Evolutionary conservation across 148 eudicot species (phyloP).

Genomic region (Camellia sinensis): DNA sequence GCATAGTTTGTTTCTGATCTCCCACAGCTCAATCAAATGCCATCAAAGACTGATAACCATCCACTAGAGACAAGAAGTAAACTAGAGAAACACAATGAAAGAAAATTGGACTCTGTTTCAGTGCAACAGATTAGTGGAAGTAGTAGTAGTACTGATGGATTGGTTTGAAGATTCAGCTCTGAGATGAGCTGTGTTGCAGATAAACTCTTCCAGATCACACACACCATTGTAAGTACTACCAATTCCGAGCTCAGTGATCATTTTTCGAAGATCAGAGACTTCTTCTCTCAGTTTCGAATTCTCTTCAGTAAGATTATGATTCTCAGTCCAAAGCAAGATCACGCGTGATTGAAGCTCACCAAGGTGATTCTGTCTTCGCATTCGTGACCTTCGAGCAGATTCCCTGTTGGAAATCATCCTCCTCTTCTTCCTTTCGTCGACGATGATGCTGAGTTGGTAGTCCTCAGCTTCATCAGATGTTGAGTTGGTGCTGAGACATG

Average conservation of each 20-base stretch:
- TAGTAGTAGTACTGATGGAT: constrained; percentile 19
- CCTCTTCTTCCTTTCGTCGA: constrained; percentile 73
- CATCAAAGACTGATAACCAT: neutral
- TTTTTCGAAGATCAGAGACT: constrained; percentile 44
- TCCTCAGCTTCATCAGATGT: constrained; percentile 56
- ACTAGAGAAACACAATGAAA: neutral
- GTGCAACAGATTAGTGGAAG: constrained; percentile 40
- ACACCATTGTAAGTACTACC: constrained; percentile 34
- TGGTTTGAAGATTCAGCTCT: constrained; percentile 46
- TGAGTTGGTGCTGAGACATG: constrained; percentile 42
- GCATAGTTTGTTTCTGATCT: neutral
- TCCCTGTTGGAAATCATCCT: constrained; percentile 80
- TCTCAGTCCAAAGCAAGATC: constrained; percentile 49
- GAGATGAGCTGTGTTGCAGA: constrained; percentile 44
- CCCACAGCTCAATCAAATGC: constrained; percentile 9
- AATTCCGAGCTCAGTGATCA: constrained; percentile 45
- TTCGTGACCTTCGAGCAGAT: constrained; percentile 78
- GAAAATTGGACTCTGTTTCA: constrained; percentile 11
- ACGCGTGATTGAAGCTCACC: constrained; percentile 72
- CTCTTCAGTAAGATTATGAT: constrained; percentile 50
- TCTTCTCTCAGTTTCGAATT: constrained; percentile 65
- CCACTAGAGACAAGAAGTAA: neutral
- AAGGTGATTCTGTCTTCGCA: constrained; percentile 77
- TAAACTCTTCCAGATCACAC: constrained; percentile 52
- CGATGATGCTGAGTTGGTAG: constrained; percentile 27